These are phyloP conservation scores for Bodo saltans DNA, from an alignment of 78 protist genomes.

Conservation along the genomic window DNA sequence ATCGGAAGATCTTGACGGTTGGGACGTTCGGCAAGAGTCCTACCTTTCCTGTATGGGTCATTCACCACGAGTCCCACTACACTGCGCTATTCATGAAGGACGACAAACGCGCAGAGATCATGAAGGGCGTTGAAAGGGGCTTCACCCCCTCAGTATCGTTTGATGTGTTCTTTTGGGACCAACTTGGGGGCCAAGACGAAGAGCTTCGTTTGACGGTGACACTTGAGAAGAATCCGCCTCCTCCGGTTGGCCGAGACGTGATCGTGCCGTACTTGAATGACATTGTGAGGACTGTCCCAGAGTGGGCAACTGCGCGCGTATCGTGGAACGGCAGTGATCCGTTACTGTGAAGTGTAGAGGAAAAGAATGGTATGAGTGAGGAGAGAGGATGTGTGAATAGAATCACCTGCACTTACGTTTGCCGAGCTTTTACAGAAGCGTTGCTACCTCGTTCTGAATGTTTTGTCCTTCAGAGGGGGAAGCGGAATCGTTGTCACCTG, in stretches of 20 bases:
- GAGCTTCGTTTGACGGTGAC: not conserved
- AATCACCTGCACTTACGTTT: too few relatives aligned
- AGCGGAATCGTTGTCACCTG: too few relatives aligned
- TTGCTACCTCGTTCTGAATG: too few relatives aligned
- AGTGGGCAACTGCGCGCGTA: not conserved
- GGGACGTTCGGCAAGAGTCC: constrained; percentile 5
- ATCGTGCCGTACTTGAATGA: not conserved
- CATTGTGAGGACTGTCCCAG: not conserved
- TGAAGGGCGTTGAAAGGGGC: not conserved
- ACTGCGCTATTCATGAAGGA: not conserved
- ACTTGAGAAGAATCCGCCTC: not conserved
- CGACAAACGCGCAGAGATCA: too few relatives aligned
- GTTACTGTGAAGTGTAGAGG: not conserved
- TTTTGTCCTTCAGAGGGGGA: too few relatives aligned
- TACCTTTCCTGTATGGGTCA: not conserved
- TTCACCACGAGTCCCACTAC: constrained; percentile 35
- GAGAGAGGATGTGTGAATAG: too few relatives aligned
- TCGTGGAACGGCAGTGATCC: constrained; percentile 2
- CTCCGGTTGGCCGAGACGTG: not conserved
- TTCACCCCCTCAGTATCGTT: not conserved
- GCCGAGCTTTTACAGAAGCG: too few relatives aligned
- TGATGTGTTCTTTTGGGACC: not conserved
- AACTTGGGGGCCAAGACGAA: not conserved
- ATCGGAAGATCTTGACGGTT: not conserved
- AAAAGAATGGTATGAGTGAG: too few relatives aligned